Conservation (phyloP, 1,284 basidiomycete genomes). For the Cutaneotrichosporon curvatum region DNA sequence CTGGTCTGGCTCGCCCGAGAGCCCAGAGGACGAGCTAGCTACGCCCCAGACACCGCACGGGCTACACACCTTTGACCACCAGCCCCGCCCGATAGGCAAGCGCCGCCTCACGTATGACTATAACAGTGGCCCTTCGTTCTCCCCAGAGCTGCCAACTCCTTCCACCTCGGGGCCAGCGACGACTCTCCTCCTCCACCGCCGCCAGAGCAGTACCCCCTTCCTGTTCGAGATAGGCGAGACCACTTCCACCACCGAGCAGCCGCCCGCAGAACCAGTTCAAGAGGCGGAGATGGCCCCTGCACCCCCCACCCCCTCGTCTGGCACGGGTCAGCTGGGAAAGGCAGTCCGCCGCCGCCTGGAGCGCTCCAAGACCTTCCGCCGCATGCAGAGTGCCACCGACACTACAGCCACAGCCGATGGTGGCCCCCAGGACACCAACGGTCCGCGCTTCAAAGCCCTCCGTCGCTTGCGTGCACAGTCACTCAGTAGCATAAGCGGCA, state of each 20-base stretch:
- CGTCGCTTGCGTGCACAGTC: slow-evolving; percentile 3
- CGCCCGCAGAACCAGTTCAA: not conserved
- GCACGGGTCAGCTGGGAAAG: not conserved
- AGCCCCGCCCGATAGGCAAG: not conserved
- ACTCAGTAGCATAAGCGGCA: not conserved
- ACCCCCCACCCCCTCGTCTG: not conserved
- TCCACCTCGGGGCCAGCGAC: no score
- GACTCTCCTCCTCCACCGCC: not conserved
- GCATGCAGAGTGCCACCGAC: not conserved
- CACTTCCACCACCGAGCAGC: not conserved
- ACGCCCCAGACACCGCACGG: slow-evolving; percentile 11
- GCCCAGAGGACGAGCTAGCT: slow-evolving; percentile 3
- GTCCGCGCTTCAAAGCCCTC: slow-evolving; percentile 3
- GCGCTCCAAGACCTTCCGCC: slow-evolving; percentile 4
- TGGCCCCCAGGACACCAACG: no score
- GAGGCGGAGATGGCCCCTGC: not conserved
- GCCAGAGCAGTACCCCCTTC: slow-evolving; percentile 4
- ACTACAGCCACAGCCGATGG: not conserved
- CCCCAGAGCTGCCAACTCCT: no score
- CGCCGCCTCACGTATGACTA: not conserved
- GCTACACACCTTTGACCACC: not conserved
- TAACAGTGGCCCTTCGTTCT: not conserved
- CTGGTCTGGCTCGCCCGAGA: slow-evolving; percentile 4
- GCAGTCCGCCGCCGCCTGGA: slow-evolving; percentile 8
- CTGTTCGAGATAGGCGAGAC: slow-evolving; percentile 1